Evolutionary conservation across 352 stramenopile species (phyloP).

Genomic region (Pythium periplocum): DNA sequence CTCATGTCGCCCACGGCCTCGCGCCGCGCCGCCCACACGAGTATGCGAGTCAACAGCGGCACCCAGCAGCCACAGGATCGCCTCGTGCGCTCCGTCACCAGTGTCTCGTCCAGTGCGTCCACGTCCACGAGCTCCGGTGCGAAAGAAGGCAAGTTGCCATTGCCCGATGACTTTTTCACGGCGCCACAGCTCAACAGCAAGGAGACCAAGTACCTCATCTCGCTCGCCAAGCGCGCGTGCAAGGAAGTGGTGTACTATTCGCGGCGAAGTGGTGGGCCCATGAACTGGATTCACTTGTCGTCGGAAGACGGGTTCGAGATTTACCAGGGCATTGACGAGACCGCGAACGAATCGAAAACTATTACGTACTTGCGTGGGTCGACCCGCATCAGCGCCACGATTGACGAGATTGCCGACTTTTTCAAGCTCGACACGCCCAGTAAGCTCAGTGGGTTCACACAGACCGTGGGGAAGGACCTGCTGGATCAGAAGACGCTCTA

Average conservation of each 20-base stretch:
- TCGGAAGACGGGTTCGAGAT: slow-evolving; percentile 71
- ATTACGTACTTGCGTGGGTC: slow-evolving; percentile 68
- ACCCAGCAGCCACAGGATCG: too few relatives aligned
- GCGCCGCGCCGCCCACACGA: too few relatives aligned
- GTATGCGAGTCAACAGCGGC: too few relatives aligned
- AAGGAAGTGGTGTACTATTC: slow-evolving; percentile 87
- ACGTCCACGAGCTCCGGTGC: not conserved
- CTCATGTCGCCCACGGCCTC: too few relatives aligned
- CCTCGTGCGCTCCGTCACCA: too few relatives aligned
- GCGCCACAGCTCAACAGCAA: slow-evolving; percentile 51
- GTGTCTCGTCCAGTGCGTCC: not conserved
- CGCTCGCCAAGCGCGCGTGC: slow-evolving; percentile 69
- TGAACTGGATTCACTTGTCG: slow-evolving; percentile 74
- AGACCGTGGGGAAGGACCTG: slow-evolving; percentile 72
- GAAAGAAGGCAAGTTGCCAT: slow-evolving; percentile 34
- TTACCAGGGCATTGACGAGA: slow-evolving; percentile 65
- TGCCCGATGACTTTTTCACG: slow-evolving; percentile 68
- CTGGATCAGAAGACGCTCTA: slow-evolving; percentile 78
- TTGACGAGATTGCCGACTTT: slow-evolving; percentile 80
- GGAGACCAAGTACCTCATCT: slow-evolving; percentile 62
- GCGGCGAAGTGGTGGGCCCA: slow-evolving; percentile 50
- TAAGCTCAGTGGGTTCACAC: slow-evolving; percentile 62
- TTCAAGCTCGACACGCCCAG: slow-evolving; percentile 68
- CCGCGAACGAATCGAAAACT: slow-evolving; percentile 9
- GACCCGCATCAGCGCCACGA: slow-evolving; percentile 66